phyloP scores from a whole-genome alignment of 1,284 basidiomycete genomes.

The Ustilago hordei region DNA sequence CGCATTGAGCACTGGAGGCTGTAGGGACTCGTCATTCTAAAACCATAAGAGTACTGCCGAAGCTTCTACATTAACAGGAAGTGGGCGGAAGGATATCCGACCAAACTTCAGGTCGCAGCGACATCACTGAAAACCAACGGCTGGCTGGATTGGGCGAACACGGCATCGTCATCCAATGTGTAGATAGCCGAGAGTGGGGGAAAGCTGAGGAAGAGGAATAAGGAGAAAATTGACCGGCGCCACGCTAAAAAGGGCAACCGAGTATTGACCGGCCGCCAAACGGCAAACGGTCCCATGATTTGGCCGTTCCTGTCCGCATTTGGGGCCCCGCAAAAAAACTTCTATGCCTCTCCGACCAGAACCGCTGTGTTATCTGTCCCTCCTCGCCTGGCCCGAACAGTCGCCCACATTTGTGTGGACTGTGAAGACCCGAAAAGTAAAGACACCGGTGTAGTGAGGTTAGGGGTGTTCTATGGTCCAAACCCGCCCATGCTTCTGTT shows the following conservation, averaged over 20 bases:
- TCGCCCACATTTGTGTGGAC: neutral
- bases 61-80: too few species aligned
- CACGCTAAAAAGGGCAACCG: neutral
- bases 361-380: neutral
- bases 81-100: too few species aligned
- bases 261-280: neutral
- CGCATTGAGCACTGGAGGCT: too few species aligned
- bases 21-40: too few species aligned
- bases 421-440: neutral
- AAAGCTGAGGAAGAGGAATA: neutral
- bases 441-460: neutral
- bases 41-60: too few species aligned
- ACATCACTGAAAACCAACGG: too few species aligned
- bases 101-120: too few species aligned
- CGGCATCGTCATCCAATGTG: neutral
- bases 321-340: neutral
- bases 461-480: neutral
- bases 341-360: neutral
- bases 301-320: slow-evolving; percentile 4
- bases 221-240: neutral
- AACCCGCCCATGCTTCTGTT: slow-evolving; percentile 2
- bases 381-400: neutral
- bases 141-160: too few species aligned
- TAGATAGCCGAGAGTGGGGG: slow-evolving; percentile 10
- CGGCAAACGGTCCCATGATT: neutral